phyloP scores from a whole-genome alignment of 2,329 filamentous ascomycete genomes.

The Cryphonectria naterciae region DNA sequence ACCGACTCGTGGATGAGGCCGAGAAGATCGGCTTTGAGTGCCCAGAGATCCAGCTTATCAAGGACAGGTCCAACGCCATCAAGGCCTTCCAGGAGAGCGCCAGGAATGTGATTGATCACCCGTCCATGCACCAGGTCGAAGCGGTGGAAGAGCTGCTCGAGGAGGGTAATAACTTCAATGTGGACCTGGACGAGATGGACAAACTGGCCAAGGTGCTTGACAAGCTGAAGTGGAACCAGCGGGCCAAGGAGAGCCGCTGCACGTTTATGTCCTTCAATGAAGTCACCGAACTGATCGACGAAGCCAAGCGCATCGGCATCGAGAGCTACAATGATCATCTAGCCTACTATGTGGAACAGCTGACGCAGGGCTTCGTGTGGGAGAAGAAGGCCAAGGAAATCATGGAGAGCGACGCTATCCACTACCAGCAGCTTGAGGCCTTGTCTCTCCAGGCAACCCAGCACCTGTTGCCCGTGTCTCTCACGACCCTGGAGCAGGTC shows the following conservation, averaged over 20 bases:
- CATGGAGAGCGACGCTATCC: constrained; percentile 86
- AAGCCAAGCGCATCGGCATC: constrained; percentile 77
- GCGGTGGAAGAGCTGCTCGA: constrained; percentile 93
- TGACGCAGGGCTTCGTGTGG: constrained; percentile 80
- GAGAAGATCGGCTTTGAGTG: constrained; percentile 91
- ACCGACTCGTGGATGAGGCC: constrained; percentile 80
- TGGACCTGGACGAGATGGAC: constrained; percentile 89
- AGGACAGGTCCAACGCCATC: constrained; percentile 84
- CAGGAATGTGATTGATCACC: constrained; percentile 69
- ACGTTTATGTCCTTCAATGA: constrained; percentile 75
- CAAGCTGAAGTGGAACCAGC: constrained; percentile 86
- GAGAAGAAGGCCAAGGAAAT: constrained; percentile 91
- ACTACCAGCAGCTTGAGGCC: constrained; percentile 93
- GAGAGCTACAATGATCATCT: constrained; percentile 81
- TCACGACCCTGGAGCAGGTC: constrained; percentile 78
- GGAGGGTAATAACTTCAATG: constrained; percentile 83
- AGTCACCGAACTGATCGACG: constrained; percentile 76
- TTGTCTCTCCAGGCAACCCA: constrained; percentile 78
- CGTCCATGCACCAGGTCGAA: constrained; percentile 62
- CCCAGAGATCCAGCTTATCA: constrained; percentile 82
- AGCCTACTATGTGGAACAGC: constrained; percentile 74
- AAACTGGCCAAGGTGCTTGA: constrained; percentile 78
- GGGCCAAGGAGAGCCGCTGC: constrained; percentile 67
- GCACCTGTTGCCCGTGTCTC: constrained; percentile 75
- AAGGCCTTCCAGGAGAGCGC: constrained; percentile 82